Base-by-base conservation (phyloP, 371 early-diverging fungal species). In the Nematocida ironsii region DNA sequence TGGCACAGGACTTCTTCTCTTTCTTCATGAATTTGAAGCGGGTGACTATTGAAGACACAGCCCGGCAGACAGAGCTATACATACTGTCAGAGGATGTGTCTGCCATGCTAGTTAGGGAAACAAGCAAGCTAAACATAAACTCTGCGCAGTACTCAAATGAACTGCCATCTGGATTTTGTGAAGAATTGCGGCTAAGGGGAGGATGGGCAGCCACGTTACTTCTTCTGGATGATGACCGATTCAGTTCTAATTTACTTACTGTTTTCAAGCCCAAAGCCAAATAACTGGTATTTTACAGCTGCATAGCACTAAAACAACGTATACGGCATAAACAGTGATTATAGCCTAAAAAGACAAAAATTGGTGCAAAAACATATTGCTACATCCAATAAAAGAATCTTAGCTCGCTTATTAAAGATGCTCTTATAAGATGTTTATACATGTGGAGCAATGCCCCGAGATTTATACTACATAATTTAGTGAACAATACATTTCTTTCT, bases 161-260 rank as follows among this genome's bases (percentile, higher is more conserved):
- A 6, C 25, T 78, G n/a, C 69, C 70, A 11, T 13, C 6, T 7
- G 57, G 33, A 7, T 48, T 78, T 20, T 52, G 25, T 42, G 57
- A 68, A n/a, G 48, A 67, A 33, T 44, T 78, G 5, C 45, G 23
- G n/a, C 18, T 27, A 16, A 7, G 42, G 7, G 80, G 57, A 47
- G 80, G 80, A 48, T 78, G 80, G 80, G 60, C 80, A 4, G 11
- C 80, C 44, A 56, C 80, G 9, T 61, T 78, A 7, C 16, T 40
- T 39, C 57, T 78, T 6, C 57, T 78, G 23, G 69, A 78, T 69
- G 80, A 78, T 25, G 54, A 78, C 54, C 80, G 69, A 16, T 78
- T 70, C 40, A 69, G 58, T 62, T 18, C 80, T 4, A 78, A 78
- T 61, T 16, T 70, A 13, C 58, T 78, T 0, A 78, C 80, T 16